Base-by-base conservation (phyloP, 176 grass and related monocot genomes). In the Pontederia paniculata region DNA sequence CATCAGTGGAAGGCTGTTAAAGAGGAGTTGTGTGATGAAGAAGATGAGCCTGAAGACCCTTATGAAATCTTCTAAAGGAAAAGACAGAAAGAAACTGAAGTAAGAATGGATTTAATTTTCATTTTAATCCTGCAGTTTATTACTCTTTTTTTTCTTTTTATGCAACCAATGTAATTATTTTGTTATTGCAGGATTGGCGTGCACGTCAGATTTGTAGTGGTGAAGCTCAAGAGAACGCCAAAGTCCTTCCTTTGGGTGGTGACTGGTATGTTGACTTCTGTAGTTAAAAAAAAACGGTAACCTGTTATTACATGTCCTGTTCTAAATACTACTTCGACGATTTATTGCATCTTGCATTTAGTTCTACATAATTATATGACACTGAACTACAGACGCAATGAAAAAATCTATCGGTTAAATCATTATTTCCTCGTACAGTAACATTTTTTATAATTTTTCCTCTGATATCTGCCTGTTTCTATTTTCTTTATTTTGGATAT, bases 1-100 rank as follows among this genome's bases (percentile, higher is more conserved):
- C n/a, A 73, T 72, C 57, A 98, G 94, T 98, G 94, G 94, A 98
- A 88, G 69, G 94, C 94, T 63, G 94, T 83, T 70, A 91, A 90
- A 68, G 94, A 98, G 67, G 94, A 98, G 70, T 80, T 97, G 73
- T 77, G 79, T 12, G 72, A 77, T 23, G 84, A 95, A 45, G 70
- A 86, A 54, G 89, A 88, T 53, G 89, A 93, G 54, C 83, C 87
- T 52, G 80, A 88, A 75, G 83, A 71, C 82, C 66, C 87, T 73
- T 76, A 83, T 55, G 94, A 85, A 50, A 66, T 72, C 45, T 46
- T 93, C 63, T 83, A 98, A 82, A 88, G 68, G 60, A 98, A 91
- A 53, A 83, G 83, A 1, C 83, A 82, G 41, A 98, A 84, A 55
- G 94, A 91, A 70, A 93, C 91, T 77, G 70, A 88, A 70, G 87